These are phyloP conservation scores for Scleromitrula shiraiana DNA, from an alignment of 2,329 filamentous ascomycete genomes.

Conservation along the genomic window DNA sequence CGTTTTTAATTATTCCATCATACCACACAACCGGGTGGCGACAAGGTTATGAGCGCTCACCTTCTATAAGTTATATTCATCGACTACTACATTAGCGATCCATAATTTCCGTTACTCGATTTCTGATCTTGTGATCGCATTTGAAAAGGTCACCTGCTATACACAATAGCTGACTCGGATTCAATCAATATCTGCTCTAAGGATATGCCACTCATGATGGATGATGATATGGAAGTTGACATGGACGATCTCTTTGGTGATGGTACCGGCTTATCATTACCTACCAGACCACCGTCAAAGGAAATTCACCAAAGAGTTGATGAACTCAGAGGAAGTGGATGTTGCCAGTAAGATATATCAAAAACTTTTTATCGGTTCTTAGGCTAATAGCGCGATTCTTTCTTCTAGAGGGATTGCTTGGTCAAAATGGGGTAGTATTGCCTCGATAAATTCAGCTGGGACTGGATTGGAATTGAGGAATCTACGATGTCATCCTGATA, in stretches of 20 bases:
- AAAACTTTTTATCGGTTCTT: too few species aligned
- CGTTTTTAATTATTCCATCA: too few species aligned
- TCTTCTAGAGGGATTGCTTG: slow-evolving; percentile 67
- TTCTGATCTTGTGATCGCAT: too few species aligned
- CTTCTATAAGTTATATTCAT: too few species aligned
- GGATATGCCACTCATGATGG: slow-evolving; percentile 46
- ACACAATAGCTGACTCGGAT: too few species aligned
- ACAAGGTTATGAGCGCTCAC: too few species aligned
- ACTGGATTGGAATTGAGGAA: slow-evolving; percentile 63
- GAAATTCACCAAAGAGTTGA: slow-evolving; percentile 67
- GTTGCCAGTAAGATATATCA: slow-evolving; percentile 79
- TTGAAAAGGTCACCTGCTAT: too few species aligned
- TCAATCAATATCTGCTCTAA: neutral
- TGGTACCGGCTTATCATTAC: slow-evolving; percentile 50
- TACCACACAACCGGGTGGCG: too few species aligned
- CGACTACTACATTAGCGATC: too few species aligned
- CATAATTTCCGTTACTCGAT: too few species aligned
- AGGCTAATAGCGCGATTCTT: too few species aligned
- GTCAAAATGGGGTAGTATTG: slow-evolving; percentile 82
- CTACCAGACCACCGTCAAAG: slow-evolving; percentile 46
- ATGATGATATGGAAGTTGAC: slow-evolving; percentile 49
- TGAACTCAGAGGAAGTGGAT: slow-evolving; percentile 66
- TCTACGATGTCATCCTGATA: slow-evolving; percentile 58
- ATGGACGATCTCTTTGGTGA: slow-evolving; percentile 70
- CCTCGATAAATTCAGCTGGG: slow-evolving; percentile 68